Evolutionary conservation across 768 basidiomycete genomes (phyloP).

Genomic region (Trametes meyenii): DNA sequence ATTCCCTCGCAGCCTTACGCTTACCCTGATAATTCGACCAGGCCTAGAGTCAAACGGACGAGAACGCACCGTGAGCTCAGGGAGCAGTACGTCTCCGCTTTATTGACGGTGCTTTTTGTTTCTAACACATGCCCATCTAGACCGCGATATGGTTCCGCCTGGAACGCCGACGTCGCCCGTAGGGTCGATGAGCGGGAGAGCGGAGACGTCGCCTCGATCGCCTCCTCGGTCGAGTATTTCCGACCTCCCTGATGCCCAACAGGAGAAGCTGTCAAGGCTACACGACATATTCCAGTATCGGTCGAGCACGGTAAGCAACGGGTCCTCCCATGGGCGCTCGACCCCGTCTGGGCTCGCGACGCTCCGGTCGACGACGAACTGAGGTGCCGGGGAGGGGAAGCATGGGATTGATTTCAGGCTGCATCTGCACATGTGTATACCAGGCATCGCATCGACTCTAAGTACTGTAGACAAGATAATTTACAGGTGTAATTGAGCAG

Average conservation of each 20-base stretch:
- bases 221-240: slow-evolving; percentile 36
- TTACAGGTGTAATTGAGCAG: slow-evolving; percentile 15
- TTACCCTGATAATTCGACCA: slow-evolving; percentile 31
- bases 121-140: neutral
- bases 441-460: slow-evolving; percentile 18
- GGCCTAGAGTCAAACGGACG: slow-evolving; percentile 64
- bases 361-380: slow-evolving; percentile 15
- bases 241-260: slow-evolving; percentile 38
- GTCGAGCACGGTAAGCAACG: slow-evolving; percentile 58
- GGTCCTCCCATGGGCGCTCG: slow-evolving; percentile 39
- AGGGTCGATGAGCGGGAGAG: slow-evolving; percentile 16
- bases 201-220: slow-evolving; percentile 34
- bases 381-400: neutral
- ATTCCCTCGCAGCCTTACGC: neutral
- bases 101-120: neutral
- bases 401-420: slow-evolving; percentile 14
- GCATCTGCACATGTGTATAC: slow-evolving; percentile 26
- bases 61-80: slow-evolving; percentile 36
- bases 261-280: slow-evolving; percentile 72
- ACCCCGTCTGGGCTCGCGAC: slow-evolving; percentile 15
- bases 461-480: slow-evolving; percentile 23
- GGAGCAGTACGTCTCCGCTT: slow-evolving; percentile 24
- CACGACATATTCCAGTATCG: slow-evolving; percentile 87
- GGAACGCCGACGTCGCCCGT: slow-evolving; percentile 27
- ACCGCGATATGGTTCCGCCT: slow-evolving; percentile 14